Percentiles rank a stretch among this genome's conserved stretches.
Evolutionary conservation across 202 grass and related monocot species (phyloP).

Genomic region (Digitaria exilis): DNA sequence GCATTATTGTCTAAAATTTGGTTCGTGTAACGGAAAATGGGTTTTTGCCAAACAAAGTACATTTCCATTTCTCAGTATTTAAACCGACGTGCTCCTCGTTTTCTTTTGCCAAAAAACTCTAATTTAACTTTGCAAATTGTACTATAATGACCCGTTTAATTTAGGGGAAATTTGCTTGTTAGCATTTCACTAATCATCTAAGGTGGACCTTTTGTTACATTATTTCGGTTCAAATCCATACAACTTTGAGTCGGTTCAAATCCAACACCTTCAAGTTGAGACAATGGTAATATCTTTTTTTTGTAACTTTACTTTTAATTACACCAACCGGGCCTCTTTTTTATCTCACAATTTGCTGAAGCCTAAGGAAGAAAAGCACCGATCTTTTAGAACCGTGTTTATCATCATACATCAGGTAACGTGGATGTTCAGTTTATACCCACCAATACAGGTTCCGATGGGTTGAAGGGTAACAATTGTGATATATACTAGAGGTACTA

Average conservation of each 20-base stretch:
- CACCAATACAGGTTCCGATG: neutral
- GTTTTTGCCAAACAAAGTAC: neutral
- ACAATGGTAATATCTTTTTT: neutral
- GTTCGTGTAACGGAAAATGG: neutral
- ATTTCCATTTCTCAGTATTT: neutral
- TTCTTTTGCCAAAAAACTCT: neutral
- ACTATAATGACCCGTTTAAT: no score
- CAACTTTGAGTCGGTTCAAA: no score
- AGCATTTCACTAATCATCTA: neutral
- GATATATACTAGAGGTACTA: constrained; percentile 44
- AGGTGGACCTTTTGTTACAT: neutral
- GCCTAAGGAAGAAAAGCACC: neutral
- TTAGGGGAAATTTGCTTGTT: neutral
- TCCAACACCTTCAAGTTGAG: no score
- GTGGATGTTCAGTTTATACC: constrained; percentile 29
- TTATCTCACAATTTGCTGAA: neutral
- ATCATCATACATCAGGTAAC: constrained; percentile 10
- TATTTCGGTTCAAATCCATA: neutral
- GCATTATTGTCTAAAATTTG: neutral
- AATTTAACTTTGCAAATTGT: neutral
- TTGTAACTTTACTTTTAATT: no score
- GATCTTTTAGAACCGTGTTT: neutral
- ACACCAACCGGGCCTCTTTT: no score
- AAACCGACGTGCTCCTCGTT: neutral
- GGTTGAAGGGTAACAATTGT: constrained; percentile 43